Conservation (phyloP, 371 early-diverging fungal genomes). For the Phascolomyces articulosus region DNA sequence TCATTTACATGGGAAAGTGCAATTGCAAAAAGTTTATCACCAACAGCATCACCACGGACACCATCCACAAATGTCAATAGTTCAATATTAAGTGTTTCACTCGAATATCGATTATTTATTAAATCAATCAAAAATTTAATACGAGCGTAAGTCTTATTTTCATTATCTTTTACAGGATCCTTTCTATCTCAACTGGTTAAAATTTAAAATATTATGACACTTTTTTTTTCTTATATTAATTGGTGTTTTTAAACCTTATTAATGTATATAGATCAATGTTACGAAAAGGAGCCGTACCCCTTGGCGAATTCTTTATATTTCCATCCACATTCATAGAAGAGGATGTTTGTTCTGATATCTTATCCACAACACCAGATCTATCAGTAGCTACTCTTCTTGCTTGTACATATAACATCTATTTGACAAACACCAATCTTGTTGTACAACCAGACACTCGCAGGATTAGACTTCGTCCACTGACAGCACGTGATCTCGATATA, state of each 20-base stretch:
- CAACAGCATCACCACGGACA: slow-evolving; percentile 37
- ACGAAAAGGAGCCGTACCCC: slow-evolving; percentile 37
- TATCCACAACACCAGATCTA: not conserved
- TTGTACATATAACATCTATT: slow-evolving; percentile 46
- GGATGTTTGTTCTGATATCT: slow-evolving; percentile 1
- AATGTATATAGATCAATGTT: slow-evolving; percentile 47
- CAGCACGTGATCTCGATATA: slow-evolving; percentile 19
- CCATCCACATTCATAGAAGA: slow-evolving; percentile 9
- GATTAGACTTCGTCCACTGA: slow-evolving; percentile 30
- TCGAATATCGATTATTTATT: slow-evolving; percentile 45
- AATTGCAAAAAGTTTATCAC: slow-evolving; percentile 25
- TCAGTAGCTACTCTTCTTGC: slow-evolving; percentile 14
- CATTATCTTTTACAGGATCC: too few relatives aligned
- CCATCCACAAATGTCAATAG: slow-evolving; percentile 20
- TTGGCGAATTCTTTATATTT: slow-evolving; percentile 49
- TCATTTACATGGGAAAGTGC: slow-evolving; percentile 54
- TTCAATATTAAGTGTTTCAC: slow-evolving; percentile 31
- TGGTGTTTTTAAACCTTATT: too few relatives aligned
- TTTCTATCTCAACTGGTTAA: too few relatives aligned
- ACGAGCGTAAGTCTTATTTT: slow-evolving; percentile 28
- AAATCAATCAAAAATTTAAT: slow-evolving; percentile 39
- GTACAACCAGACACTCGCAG: slow-evolving; percentile 44
- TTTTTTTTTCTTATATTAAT: not conserved
- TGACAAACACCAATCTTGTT: slow-evolving; percentile 42
- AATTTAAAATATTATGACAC: too few relatives aligned